phyloP scores from a whole-genome alignment of 768 basidiomycete genomes.

The Leucocoprinus leucothites region DNA sequence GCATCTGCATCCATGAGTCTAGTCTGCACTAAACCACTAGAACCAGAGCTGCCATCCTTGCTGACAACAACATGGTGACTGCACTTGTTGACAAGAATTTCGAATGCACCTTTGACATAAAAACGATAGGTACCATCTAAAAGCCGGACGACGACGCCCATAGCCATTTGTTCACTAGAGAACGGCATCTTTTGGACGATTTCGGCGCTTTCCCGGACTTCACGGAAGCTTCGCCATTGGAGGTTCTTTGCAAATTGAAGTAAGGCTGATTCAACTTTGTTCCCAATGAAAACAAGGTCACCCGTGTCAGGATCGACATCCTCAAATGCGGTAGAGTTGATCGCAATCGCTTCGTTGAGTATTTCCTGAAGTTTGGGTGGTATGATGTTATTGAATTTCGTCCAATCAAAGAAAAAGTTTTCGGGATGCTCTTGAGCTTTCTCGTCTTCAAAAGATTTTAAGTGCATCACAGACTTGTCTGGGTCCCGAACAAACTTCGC shows the following conservation, averaged over 20 bases:
- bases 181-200: constrained; percentile 91
- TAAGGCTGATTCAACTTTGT: constrained; percentile 94
- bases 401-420: constrained; percentile 90
- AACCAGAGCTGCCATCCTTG: constrained; percentile 23
- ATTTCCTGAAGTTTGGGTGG: constrained; percentile 57
- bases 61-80: constrained; percentile 68
- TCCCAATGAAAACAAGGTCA: constrained; percentile 71
- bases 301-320: constrained; percentile 64
- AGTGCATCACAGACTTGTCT: constrained; percentile 63
- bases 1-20: constrained; percentile 61
- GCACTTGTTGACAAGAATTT: constrained; percentile 84
- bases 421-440: constrained; percentile 41
- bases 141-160: constrained; percentile 83
- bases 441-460: constrained; percentile 60
- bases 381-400: constrained; percentile 61
- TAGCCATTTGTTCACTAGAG: constrained; percentile 89
- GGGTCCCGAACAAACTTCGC: constrained; percentile 89
- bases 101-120: constrained; percentile 91
- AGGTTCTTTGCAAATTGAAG: constrained; percentile 81
- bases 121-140: constrained; percentile 56
- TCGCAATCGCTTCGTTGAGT: constrained; percentile 84
- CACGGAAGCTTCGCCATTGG: constrained; percentile 69
- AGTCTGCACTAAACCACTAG: constrained; percentile 44
- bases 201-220: constrained; percentile 57
- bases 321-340: constrained; percentile 96